Evolutionary conservation across 176 grass and related monocot species (phyloP).

Genomic region (Olyra latifolia): DNA sequence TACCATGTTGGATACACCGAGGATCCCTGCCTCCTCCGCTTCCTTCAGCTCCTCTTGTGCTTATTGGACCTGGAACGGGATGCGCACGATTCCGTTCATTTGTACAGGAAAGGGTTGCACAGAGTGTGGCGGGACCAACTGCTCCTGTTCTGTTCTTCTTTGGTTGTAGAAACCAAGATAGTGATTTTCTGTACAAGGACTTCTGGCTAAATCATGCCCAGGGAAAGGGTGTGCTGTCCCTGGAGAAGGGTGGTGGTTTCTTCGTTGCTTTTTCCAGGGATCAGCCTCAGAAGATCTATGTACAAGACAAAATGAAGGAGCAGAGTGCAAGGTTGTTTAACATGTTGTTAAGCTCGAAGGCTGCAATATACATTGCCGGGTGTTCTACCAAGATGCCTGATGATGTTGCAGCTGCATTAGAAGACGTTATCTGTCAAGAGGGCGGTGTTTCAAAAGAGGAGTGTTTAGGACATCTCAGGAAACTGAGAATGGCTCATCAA

Average conservation of each 20-base stretch:
- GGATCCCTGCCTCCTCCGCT: constrained; percentile 60
- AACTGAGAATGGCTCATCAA: constrained; percentile 43
- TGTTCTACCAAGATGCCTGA: constrained; percentile 88
- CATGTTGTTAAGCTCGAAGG: constrained; percentile 45
- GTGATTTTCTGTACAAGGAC: constrained; percentile 78
- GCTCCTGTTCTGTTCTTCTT: constrained; percentile 88
- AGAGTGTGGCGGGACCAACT: constrained; percentile 36
- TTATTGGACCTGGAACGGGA: constrained; percentile 92
- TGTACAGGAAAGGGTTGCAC: constrained; percentile 66
- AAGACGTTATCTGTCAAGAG: constrained; percentile 68
- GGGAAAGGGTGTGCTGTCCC: constrained; percentile 61
- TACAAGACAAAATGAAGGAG: constrained; percentile 91
- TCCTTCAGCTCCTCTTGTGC: constrained; percentile 72
- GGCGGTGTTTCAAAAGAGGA: constrained; percentile 40
- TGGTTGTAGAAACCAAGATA: constrained; percentile 68
- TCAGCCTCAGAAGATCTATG: constrained; percentile 78
- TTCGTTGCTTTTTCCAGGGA: constrained; percentile 94
- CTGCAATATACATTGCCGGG: constrained; percentile 67
- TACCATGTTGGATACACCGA: constrained; percentile 75
- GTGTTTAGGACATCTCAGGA: constrained; percentile 20
- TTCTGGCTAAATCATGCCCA: constrained; percentile 83
- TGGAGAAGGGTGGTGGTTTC: constrained; percentile 70
- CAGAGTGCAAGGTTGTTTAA: constrained; percentile 74
- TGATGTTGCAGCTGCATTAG: constrained; percentile 70
- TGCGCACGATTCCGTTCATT: constrained; percentile 86